Percentiles rank a stretch among this genome's conserved stretches.
Conservation (phyloP, 345 rosid species). For the Salix brachista region DNA sequence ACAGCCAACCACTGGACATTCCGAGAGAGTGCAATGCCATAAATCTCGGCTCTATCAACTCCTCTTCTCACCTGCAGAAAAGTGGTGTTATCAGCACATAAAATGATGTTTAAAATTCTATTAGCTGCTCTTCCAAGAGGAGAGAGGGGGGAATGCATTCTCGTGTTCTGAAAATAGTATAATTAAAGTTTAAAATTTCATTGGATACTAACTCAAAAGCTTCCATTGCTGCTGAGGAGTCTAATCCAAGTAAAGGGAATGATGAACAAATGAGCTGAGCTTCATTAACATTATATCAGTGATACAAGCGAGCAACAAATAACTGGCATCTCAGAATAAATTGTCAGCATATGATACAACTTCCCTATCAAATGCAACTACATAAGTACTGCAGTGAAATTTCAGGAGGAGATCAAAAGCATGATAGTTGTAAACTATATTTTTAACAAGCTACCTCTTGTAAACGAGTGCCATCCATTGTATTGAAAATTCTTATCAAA, state of each 20-base stretch:
- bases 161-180: too few species aligned
- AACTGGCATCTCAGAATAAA: neutral
- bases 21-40: constrained; percentile 67
- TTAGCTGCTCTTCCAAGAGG: too few species aligned
- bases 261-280: too few species aligned
- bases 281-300: too few species aligned
- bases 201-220: too few species aligned
- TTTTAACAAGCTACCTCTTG: constrained; percentile 58
- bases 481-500: constrained; percentile 83
- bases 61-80: constrained; percentile 79
- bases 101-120: too few species aligned
- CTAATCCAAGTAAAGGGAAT: too few species aligned
- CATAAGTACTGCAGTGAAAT: neutral
- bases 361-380: neutral
- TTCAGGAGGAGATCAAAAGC: neutral
- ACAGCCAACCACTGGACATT: constrained; percentile 86
- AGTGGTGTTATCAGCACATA: constrained; percentile 9
- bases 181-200: too few species aligned
- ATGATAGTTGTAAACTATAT: neutral
- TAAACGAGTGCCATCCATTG: constrained; percentile 80
- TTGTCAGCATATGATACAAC: neutral
- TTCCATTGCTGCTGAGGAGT: too few species aligned
- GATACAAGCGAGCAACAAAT: neutral
- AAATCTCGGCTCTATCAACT: constrained; percentile 82
- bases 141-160: too few species aligned